phyloP scores from a whole-genome alignment of 2,329 filamentous ascomycete species.

The Botrytis hyacinthi region DNA sequence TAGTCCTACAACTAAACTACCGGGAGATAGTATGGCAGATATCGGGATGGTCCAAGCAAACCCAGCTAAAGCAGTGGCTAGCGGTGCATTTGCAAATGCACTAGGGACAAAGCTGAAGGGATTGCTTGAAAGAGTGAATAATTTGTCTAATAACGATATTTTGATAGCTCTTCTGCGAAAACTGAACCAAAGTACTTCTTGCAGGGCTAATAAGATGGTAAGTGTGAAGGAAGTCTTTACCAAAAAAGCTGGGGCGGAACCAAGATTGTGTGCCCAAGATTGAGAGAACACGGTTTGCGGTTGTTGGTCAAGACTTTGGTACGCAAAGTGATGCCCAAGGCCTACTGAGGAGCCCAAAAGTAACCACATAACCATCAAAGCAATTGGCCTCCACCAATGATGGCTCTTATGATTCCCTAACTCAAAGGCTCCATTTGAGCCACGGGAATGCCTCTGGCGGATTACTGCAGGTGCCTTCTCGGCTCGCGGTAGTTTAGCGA shows the following conservation, averaged over 20 bases:
- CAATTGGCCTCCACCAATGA: not conserved
- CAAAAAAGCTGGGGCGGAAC: not conserved
- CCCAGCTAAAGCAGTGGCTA: not conserved
- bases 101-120: not conserved
- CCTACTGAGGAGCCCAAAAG: not conserved
- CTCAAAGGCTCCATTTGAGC: not conserved
- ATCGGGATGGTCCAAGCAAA: slow-evolving; percentile 4
- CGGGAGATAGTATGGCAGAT: slow-evolving; percentile 5
- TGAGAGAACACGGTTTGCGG: not conserved
- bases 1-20: not conserved
- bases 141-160: slow-evolving; percentile 1
- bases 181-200: slow-evolving; percentile 9
- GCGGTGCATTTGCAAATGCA: slow-evolving; percentile 1
- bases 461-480: not conserved
- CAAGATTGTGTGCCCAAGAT: not conserved
- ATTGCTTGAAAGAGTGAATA: not conserved
- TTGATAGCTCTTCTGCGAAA: not conserved
- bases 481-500: not conserved
- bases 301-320: not conserved
- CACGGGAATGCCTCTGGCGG: not conserved
- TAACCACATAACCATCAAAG: not conserved
- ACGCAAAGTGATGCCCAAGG: not conserved
- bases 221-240: slow-evolving; percentile 3
- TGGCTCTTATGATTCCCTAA: not conserved
- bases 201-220: not conserved